Evolutionary conservation across 23 red algal species (phyloP), one percentile per base, ranked within the genome.

Genomic region (Gracilariopsis chorda): DNA sequence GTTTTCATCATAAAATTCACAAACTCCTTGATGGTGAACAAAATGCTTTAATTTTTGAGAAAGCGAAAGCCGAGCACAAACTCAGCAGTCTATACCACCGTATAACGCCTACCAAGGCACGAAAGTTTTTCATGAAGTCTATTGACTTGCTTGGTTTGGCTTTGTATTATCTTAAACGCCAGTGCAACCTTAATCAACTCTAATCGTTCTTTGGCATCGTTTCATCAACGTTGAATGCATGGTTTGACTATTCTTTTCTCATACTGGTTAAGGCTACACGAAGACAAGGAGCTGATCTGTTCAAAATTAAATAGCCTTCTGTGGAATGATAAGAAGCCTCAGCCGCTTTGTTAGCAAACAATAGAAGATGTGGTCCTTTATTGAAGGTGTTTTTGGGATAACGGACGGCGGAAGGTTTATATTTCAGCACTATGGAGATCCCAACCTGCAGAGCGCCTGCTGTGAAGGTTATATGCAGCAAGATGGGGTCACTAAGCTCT

Each of bases 401-500:
- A 80, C 75, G 24, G 75, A 80, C 75, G 75, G 75, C 9, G 75
- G 75, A 32, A 23, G 41, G 39, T 48, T 80, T 48, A 23, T 21
- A 19, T 80, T 40, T 80, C 23, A 23, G 35, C 24, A 80, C 23
- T 80, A 80, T 39, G 35, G 23, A 29, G 41, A 80, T 49, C n/a
- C 7, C 16, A 57, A 80, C 35, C 48, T 80, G 49, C 43, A 80
- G 46, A 80, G 55, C 35, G 75, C 46, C 27, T 80, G 55, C 46
- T 80, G 7, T 27, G 75, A 80, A 49, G 75, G 75, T 8, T 80
- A 52, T 7, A 80, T 21, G 24, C 9, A 14, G 4, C n/a, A 29
- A 32, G 75, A 32, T n/a, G 75, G 55, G 36, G 75, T 80, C 37
- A 80, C 41, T 53, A 55, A 80, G 28, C 46, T 80, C 19, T 80